Evolutionary conservation across 306 rosid species (phyloP), one percentile per base, ranked within the genome.

Genomic region (Gastrolobium bilobum): DNA sequence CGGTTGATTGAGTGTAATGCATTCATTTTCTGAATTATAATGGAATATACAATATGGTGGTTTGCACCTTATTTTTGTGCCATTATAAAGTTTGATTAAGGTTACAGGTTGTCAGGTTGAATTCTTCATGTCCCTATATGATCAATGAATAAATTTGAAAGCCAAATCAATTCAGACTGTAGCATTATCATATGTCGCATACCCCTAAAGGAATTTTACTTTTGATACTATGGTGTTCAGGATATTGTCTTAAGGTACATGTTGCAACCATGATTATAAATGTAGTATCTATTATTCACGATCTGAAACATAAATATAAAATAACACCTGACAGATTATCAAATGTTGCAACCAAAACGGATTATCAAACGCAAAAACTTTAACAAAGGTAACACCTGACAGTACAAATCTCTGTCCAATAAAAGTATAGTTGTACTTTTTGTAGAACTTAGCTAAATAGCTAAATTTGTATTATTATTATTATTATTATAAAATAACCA

Each of bases 1-100:
- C 65, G 84, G 71, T 80, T 70, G 80, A 48, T 82, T 76, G 77
- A 44, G 77, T 68, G 10, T 40, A 83, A 71, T 77, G 30, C 56
- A 84, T 78, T 86, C 87, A 81, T 85, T 85, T 68, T 60, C 60
- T 87, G 87, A 82, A 86, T 79, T 79, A 83, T 86, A 88, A 78
- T 60, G 79, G 44, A 78, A 50, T 71, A 44, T 67, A 46, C 64
- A 69, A 10, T 46, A 15, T 71, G 83, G 73, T 59, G 74, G 42
- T 39, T 72, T 81, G 73, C 44, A 66, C 14, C 48, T 31, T 77
- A 71, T 46, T 74, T 10, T 70, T 61, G 58, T 75, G 72, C 52
- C 67, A 65, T 10, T 76, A 15, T 84, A 8, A 29, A 68, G 5
- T 30, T 72, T 29, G 58, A 58, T 65, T 47, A 57, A 48, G 30